Conservation (phyloP, 805 yeast species). For the Clavispora vitiphila region DNA sequence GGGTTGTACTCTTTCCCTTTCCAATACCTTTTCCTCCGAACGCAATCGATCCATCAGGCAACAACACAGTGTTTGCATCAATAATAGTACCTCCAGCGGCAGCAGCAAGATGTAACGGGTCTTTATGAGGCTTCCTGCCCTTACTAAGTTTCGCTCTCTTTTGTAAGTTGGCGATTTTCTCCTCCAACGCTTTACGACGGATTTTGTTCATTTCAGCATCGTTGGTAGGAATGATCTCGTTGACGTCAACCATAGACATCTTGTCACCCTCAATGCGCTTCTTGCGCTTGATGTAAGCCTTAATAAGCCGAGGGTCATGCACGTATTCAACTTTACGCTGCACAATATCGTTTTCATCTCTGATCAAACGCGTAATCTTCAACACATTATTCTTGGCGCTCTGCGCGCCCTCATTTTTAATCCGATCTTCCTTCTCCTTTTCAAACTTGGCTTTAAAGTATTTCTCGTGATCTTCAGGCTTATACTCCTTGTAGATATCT, state of each 20-base stretch:
- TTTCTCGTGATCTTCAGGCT: conserved; percentile 29
- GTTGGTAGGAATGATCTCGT: conserved; percentile 69
- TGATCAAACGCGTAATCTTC: conserved; percentile 67
- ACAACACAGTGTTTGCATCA: conserved; percentile 39
- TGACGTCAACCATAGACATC: conserved; percentile 58
- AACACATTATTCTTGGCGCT: conserved; percentile 22
- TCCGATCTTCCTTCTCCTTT: conserved; percentile 30
- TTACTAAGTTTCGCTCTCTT: conserved; percentile 58
- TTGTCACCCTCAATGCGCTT: conserved; percentile 56
- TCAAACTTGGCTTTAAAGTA: conserved; percentile 30
- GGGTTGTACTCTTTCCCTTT: conserved; percentile 64
- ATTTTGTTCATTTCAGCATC: conserved; percentile 81
- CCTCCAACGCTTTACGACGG: conserved; percentile 71
- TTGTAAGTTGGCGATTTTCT: conserved; percentile 76
- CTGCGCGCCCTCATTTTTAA: conserved; percentile 22
- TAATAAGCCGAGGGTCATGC: conserved; percentile 81
- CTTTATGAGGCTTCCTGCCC: conserved; percentile 31
- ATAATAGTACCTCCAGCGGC: conserved; percentile 40
- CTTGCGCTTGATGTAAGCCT: conserved; percentile 72
- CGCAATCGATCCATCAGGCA: conserved; percentile 41
- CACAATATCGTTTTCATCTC: conserved; percentile 79
- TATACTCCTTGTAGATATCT: conserved; percentile 33
- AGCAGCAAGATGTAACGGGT: conserved; percentile 34
- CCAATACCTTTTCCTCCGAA: conserved; percentile 66
- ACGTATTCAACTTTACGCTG: conserved; percentile 77